Percentiles rank a stretch among this genome's conserved stretches.
phyloP scores from a whole-genome alignment of 371 early-diverging fungal genomes.

The Gilbertella persicaria region DNA sequence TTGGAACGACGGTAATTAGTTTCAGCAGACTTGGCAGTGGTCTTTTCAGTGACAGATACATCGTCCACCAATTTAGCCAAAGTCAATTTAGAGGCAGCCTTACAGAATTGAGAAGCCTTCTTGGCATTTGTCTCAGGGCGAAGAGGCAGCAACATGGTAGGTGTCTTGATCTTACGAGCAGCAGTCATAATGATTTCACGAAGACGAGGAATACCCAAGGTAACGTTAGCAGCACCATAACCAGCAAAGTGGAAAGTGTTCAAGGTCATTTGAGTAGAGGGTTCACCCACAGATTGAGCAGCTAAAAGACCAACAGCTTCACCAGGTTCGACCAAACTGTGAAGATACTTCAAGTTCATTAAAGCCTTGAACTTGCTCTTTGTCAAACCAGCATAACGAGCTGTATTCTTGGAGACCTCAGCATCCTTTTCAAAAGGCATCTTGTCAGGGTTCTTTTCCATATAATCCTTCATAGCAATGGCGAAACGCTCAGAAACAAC shows the following conservation, averaged over 20 bases:
- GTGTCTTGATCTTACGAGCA: slow-evolving; percentile 93
- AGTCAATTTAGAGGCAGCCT: slow-evolving; percentile 66
- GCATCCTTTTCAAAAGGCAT: slow-evolving; percentile 57
- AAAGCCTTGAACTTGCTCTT: slow-evolving; percentile 81
- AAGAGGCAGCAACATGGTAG: slow-evolving; percentile 91
- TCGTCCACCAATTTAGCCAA: slow-evolving; percentile 83
- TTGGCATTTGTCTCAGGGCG: slow-evolving; percentile 61
- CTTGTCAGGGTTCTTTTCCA: slow-evolving; percentile 68
- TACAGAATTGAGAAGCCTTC: slow-evolving; percentile 64
- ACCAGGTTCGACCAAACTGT: slow-evolving; percentile 96
- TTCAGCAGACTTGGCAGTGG: slow-evolving; percentile 50
- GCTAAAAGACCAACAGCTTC: slow-evolving; percentile 99
- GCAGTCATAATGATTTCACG: slow-evolving; percentile 99
- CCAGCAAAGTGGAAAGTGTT: slow-evolving; percentile 99
- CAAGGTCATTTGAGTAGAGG: slow-evolving; percentile 99
- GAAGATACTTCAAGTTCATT: slow-evolving; percentile 93
- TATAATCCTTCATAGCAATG: slow-evolving; percentile 67
- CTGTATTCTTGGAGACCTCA: slow-evolving; percentile 53
- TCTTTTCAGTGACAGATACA: slow-evolving; percentile 72
- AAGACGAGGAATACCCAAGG: slow-evolving; percentile 99
- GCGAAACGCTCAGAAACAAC: slow-evolving; percentile 89
- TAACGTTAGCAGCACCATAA: slow-evolving; percentile 99
- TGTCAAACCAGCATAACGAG: slow-evolving; percentile 56
- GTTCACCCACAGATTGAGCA: slow-evolving; percentile 99
- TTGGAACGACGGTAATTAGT: slow-evolving; percentile 60